Evolutionary conservation across 805 yeast species (phyloP).

Genomic region (Cyberlindnera maclurae): DNA sequence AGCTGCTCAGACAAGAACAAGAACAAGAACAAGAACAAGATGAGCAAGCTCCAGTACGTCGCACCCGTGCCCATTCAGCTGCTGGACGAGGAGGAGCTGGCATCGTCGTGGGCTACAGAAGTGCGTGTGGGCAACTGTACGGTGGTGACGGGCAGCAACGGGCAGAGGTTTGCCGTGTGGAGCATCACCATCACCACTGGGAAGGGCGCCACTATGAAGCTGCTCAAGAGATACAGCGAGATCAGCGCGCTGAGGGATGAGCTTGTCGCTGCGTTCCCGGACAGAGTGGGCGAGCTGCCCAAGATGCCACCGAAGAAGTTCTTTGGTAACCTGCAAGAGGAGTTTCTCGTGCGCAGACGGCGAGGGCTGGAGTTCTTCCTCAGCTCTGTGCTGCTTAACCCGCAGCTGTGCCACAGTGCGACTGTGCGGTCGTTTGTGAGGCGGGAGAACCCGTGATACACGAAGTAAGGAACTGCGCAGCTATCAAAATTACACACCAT

Average conservation of each 20-base stretch:
- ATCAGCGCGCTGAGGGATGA: constrained; percentile 39
- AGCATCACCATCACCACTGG: constrained; percentile 30
- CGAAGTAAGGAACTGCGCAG: no score
- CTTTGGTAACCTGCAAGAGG: constrained; percentile 17
- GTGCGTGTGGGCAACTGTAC: constrained; percentile 34
- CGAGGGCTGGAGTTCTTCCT: constrained; percentile 39
- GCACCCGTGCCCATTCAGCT: constrained; percentile 37
- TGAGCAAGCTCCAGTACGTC: constrained; percentile 16
- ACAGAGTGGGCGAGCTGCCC: constrained; percentile 32
- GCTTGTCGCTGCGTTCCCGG: constrained; percentile 33
- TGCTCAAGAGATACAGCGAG: constrained; percentile 60
- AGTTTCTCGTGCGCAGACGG: constrained; percentile 32
- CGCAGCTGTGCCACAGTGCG: constrained; percentile 27
- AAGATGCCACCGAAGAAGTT: constrained; percentile 38
- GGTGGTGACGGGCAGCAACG: constrained; percentile 30
- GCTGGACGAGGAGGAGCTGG: constrained; percentile 19
- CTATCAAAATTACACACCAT: no score
- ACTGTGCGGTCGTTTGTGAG: constrained; percentile 27
- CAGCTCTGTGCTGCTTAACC: constrained; percentile 37
- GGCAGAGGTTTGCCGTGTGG: constrained; percentile 38
- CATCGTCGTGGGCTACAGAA: constrained; percentile 29
- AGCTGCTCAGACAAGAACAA: no score
- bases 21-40: no score
- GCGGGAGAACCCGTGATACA: not conserved
- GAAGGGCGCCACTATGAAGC: constrained; percentile 28